phyloP scores from a whole-genome alignment of 2,329 filamentous ascomycete species.

The Fusarium oxysporum region DNA sequence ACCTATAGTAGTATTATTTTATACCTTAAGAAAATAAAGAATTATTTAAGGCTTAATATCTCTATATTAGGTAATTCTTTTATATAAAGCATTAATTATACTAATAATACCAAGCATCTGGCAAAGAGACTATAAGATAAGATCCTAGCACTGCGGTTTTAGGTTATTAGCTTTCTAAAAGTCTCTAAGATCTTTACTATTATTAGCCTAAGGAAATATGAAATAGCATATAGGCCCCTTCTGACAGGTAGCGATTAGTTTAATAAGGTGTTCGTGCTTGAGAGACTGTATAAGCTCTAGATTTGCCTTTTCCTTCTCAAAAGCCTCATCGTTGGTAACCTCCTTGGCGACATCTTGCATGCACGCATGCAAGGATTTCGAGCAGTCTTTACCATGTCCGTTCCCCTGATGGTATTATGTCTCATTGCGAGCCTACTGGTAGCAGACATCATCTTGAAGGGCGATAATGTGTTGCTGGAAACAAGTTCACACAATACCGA shows the following conservation, averaged over 20 bases:
- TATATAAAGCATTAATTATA: too few relatives aligned
- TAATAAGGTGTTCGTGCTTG: constrained; percentile 20
- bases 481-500: too few relatives aligned
- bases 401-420: too few relatives aligned
- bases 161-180: constrained; percentile 8
- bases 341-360: neutral
- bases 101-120: constrained; percentile 25
- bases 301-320: constrained; percentile 12
- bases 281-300: constrained; percentile 4
- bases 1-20: too few relatives aligned
- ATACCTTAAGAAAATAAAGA: too few relatives aligned
- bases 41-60: too few relatives aligned
- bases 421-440: too few relatives aligned
- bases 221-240: constrained; percentile 12
- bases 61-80: too few relatives aligned
- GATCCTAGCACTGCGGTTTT: neutral
- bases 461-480: too few relatives aligned
- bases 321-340: neutral
- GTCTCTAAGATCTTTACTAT: constrained; percentile 23
- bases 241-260: constrained; percentile 14
- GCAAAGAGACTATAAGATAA: constrained; percentile 19
- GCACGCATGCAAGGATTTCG: too few relatives aligned
- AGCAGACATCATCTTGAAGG: too few relatives aligned
- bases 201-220: constrained; percentile 33
- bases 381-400: too few relatives aligned